phyloP scores from a whole-genome alignment of 768 basidiomycete genomes.

The Daedaleopsis nitida region DNA sequence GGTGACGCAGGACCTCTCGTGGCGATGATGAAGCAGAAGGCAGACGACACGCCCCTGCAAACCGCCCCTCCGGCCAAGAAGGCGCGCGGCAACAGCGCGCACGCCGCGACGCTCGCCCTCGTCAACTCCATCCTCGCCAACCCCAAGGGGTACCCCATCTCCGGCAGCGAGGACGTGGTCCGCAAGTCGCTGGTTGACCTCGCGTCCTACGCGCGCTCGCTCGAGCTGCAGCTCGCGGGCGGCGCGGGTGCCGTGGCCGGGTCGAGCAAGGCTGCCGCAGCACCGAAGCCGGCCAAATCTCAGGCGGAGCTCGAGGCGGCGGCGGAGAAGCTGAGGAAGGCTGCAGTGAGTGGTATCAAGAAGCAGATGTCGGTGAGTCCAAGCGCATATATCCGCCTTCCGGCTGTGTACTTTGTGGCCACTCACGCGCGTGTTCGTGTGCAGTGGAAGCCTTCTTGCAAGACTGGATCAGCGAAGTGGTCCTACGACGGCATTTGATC shows the following conservation, averaged over 20 bases:
- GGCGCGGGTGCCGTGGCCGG: neutral
- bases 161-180: slow-evolving; percentile 36
- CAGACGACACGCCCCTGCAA: slow-evolving; percentile 26
- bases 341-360: slow-evolving; percentile 49
- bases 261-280: slow-evolving; percentile 2
- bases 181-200: slow-evolving; percentile 33
- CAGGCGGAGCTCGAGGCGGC: slow-evolving; percentile 41
- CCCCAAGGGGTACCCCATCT: slow-evolving; percentile 36
- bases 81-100: slow-evolving; percentile 25
- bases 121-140: slow-evolving; percentile 43
- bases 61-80: slow-evolving; percentile 31
- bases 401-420: neutral
- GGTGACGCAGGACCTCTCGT: too few species aligned
- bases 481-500: slow-evolving; percentile 54
- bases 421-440: slow-evolving; percentile 1
- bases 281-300: slow-evolving; percentile 25
- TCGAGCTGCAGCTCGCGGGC: slow-evolving; percentile 27
- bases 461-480: slow-evolving; percentile 48
- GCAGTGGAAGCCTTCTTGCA: slow-evolving; percentile 56
- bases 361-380: slow-evolving; percentile 49
- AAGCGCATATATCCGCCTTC: neutral
- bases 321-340: slow-evolving; percentile 46
- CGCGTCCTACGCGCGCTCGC: slow-evolving; percentile 35
- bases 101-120: slow-evolving; percentile 37
- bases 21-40: slow-evolving; percentile 42